Conservation (phyloP, 306 rosid species). For the Alnus glutinosa region DNA sequence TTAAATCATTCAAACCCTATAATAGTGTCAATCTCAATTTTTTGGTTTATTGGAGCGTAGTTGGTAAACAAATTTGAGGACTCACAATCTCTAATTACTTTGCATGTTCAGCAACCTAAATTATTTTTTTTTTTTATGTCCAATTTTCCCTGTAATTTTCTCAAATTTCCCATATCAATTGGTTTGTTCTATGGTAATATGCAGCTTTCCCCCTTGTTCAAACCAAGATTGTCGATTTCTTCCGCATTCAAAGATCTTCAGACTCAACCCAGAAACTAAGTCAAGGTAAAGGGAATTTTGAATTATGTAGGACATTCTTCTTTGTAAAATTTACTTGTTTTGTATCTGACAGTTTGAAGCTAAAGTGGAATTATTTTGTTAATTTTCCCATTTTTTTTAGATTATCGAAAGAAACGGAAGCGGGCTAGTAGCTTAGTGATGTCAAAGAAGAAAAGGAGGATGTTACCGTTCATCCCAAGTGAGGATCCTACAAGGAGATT, state of each 20-base stretch:
- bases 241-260: conserved; percentile 45
- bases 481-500: conserved; percentile 64
- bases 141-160: neutral
- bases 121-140: neutral
- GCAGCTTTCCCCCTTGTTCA: conserved; percentile 59
- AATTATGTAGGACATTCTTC: neutral
- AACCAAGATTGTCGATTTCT: conserved; percentile 58
- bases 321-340: neutral
- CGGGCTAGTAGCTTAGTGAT: conserved; percentile 44
- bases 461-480: conserved; percentile 57
- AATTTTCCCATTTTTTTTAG: conserved; percentile 17
- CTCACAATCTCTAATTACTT: neutral
- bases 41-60: neutral
- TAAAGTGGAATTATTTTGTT: neutral
- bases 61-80: neutral
- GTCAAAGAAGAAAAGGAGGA: conserved; percentile 66
- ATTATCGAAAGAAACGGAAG: conserved; percentile 44
- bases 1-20: no score
- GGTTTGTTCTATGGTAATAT: neutral
- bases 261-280: conserved; percentile 16
- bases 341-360: neutral
- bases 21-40: neutral
- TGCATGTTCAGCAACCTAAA: neutral
- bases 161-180: neutral
- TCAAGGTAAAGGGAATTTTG: conserved; percentile 33